Evolutionary conservation across 202 grass and related monocot genomes (phyloP).

Genomic region (Panicum hallii): DNA sequence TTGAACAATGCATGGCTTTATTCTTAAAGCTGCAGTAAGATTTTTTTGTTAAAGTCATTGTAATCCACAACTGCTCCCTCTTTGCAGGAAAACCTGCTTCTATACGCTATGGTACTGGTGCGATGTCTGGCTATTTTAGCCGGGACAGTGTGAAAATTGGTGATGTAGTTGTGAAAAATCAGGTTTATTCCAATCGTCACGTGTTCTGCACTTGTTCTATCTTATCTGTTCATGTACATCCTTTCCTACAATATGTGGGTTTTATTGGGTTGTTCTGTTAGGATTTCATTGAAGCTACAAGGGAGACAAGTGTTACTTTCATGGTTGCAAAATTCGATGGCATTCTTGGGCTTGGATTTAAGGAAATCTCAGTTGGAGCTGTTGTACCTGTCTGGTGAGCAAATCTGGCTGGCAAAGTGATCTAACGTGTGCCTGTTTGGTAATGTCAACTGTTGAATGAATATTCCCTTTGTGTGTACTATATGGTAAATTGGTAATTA

Average conservation of each 20-base stretch:
- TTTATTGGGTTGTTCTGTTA: conserved; percentile 45
- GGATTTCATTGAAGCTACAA: conserved; percentile 87
- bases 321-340: conserved; percentile 81
- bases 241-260: conserved; percentile 30
- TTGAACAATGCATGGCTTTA: conserved; percentile 1
- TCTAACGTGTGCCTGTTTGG: not conserved
- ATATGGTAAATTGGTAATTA: conserved; percentile 45
- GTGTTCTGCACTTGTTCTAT: conserved; percentile 10
- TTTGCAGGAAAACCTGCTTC: conserved; percentile 74
- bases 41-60: conserved; percentile 1
- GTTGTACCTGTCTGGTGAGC: conserved; percentile 80
- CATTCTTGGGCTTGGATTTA: conserved; percentile 87
- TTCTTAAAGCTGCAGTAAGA: not conserved
- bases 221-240: conserved; percentile 8
- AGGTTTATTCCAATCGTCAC: conserved; percentile 49
- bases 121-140: conserved; percentile 77
- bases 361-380: conserved; percentile 69
- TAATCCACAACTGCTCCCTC: conserved; percentile 21
- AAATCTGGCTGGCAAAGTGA: conserved; percentile 6
- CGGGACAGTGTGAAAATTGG: conserved; percentile 79
- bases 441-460: conserved; percentile 28
- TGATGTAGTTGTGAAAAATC: conserved; percentile 72
- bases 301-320: conserved; percentile 75
- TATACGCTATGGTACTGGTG: conserved; percentile 83
- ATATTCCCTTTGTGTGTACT: not conserved